Base-by-base conservation (phyloP, 106 monocot species). In the Apostasia ramifera region DNA sequence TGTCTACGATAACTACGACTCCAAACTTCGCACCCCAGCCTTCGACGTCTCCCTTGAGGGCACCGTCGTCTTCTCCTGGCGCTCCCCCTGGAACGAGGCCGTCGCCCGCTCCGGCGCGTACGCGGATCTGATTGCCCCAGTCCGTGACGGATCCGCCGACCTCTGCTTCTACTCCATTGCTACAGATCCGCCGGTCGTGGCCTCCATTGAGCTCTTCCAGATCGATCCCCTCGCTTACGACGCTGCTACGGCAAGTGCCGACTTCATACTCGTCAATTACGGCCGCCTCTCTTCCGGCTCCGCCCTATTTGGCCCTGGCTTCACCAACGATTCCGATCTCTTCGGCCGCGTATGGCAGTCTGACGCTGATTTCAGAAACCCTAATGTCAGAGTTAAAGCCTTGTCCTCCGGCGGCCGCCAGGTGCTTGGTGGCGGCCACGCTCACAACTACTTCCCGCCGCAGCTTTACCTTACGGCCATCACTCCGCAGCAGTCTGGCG, bases 1-100 rank as follows among this genome's bases (percentile, higher is more conserved):
- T n/a, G 79, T 92, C 47, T 97, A 97, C 78, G 97, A 92, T 75
- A 97, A 97, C 78, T 97, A 97, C 79, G 92, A 97, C 78, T 63
- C 82, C 66, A 83, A 85, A 68, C 64, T 83, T 54, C 82, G 73
- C 47, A 40, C 92, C 26, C 97, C 97, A 4, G 81, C 79, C 79
- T 97, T 87, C 78, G 97, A 97, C 63, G 92, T 97, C 69, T 84
- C 97, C 47, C 66, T 92, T 10, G 92, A 82, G 71, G 82, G 79
- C 59, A 92, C 92, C 14, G 77, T 87, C 66, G 89, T 87, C 54
- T 92, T 89, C 83, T 76, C 77, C 79, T 92, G 84, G 89, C 86
- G 81, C 38, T 79, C 86, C 44, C 97, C 89, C 44, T 97, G 97
- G 97, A 89, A 89, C 41, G 87, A 89, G 67, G 50, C 71, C 8